phyloP scores from a whole-genome alignment of 495 filamentous ascomycete genomes.

The Lophium mytilinum region DNA sequence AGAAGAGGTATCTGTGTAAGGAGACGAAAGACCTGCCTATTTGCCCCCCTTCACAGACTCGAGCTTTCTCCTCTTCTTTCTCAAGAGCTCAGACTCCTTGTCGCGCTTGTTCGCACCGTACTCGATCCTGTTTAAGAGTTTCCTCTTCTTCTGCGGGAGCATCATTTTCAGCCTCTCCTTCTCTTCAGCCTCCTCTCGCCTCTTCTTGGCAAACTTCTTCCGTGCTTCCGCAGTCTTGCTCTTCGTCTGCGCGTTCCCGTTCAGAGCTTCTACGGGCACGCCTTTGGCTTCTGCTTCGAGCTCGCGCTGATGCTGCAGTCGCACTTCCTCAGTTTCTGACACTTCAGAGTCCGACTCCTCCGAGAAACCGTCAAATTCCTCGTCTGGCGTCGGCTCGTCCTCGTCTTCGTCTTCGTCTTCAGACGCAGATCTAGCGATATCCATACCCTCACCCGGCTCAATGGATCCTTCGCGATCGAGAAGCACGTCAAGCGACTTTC shows the following conservation, averaged over 20 bases:
- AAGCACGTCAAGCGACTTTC: slow-evolving; percentile 21
- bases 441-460: slow-evolving; percentile 49
- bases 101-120: slow-evolving; percentile 35
- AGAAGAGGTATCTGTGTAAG: too few species aligned
- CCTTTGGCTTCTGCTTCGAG: slow-evolving; percentile 80
- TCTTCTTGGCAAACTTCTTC: slow-evolving; percentile 29
- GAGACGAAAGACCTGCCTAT: too few species aligned
- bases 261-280: slow-evolving; percentile 37
- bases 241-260: slow-evolving; percentile 3
- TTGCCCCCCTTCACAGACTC: slow-evolving; percentile 51
- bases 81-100: slow-evolving; percentile 49
- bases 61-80: slow-evolving; percentile 78
- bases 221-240: slow-evolving; percentile 23
- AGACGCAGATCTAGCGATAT: slow-evolving; percentile 42
- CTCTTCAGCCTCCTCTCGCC: slow-evolving; percentile 34
- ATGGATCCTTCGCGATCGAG: slow-evolving; percentile 33
- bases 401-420: slow-evolving; percentile 44
- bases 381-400: slow-evolving; percentile 31
- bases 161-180: slow-evolving; percentile 38
- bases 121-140: slow-evolving; percentile 39
- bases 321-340: slow-evolving; percentile 41
- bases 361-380: slow-evolving; percentile 33
- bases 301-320: slow-evolving; percentile 69
- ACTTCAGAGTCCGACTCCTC: slow-evolving; percentile 46
- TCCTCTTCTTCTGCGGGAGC: slow-evolving; percentile 36